Conservation (phyloP, 2,329 filamentous ascomycete genomes). For the Ascosphaera pollenicola region DNA sequence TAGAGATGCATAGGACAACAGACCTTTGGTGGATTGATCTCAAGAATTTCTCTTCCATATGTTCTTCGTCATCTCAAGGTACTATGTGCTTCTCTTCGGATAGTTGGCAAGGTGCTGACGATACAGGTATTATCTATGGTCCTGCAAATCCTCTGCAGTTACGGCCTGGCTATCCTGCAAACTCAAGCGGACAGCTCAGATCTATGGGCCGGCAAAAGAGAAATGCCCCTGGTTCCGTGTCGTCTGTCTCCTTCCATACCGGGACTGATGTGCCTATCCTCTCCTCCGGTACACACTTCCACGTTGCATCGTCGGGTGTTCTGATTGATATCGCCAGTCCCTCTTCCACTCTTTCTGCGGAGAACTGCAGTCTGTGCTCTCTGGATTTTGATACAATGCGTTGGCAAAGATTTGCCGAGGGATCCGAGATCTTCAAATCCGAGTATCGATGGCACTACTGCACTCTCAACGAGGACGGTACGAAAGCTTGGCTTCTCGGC, state of each 20-base stretch:
- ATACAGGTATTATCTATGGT: constrained; percentile 16
- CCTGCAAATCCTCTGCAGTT: constrained; percentile 15
- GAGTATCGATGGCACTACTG: constrained; percentile 99
- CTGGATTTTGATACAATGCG: constrained; percentile 68
- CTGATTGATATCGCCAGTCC: constrained; percentile 89
- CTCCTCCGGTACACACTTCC: constrained; percentile 81
- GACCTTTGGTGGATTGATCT: constrained; percentile 97
- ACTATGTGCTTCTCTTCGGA: constrained; percentile 12
- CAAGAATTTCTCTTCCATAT: constrained; percentile 61
- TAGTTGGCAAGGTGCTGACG: constrained; percentile 12
- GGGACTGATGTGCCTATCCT: constrained; percentile 73
- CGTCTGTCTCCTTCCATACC: constrained; percentile 71
- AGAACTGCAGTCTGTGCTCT: constrained; percentile 77
- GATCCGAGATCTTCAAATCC: constrained; percentile 73
- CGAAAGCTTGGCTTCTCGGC: constrained; percentile 91
- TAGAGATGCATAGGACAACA: constrained; percentile 91
- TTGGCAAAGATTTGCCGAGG: constrained; percentile 90
- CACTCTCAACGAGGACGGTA: constrained; percentile 83
- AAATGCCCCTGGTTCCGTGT: constrained; percentile 66
- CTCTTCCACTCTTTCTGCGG: constrained; percentile 61
- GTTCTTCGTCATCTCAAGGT: constrained; percentile 38
- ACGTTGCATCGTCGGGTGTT: constrained; percentile 80
- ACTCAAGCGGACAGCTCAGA: constrained; percentile 37
- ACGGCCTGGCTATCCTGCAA: constrained; percentile 45
- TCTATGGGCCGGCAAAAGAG: constrained; percentile 27